Evolutionary conservation across 352 stramenopile genomes (phyloP), one percentile per base, ranked within the genome.

Genomic region (Phytophthora cryptogea): DNA sequence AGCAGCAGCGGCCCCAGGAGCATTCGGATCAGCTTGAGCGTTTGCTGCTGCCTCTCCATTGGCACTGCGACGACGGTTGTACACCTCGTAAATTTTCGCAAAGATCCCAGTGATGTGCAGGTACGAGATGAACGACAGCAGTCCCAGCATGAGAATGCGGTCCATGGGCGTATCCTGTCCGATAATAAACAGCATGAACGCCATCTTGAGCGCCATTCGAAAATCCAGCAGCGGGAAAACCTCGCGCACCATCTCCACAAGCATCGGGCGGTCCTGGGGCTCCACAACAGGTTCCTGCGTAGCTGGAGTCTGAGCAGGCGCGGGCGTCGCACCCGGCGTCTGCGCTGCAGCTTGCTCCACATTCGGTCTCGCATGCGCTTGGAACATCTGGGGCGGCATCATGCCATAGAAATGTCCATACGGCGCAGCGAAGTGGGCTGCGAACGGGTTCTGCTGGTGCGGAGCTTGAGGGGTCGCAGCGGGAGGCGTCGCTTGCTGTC

Each of bases 141-240:
- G 66, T 31, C 64, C 71, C 8, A 95, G 83, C 64, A 95, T 75
- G 17, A 92, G 66, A 30, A 93, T 67, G 16, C 86, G 82, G 57
- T 92, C 81, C 14, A 74, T 74, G 3, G 86, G 86, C 8, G 83
- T 90, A 54, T 95, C 86, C 53, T 95, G 83, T 27, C 86, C 83
- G 52, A 95, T 91, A 55, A 95, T 90, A 60, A 93, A 92, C 30
- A 95, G 72, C 86, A 95, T 95, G 56, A 95, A 92, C 16, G 70
- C 69, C 86, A 95, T 95, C 61, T 95, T 95, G 44, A 95, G 64
- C 17, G 83, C 82, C 39, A 95, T 66, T 5, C 83, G 83, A 14
- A 89, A 66, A 59, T 95, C 86, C 33, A 92, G 59, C n/a, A 93
- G 67, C 36, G 66, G 68, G 9, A 81, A 44, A 8, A 90, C 70